Evolutionary conservation across 164 flowering plant genomes (phyloP).

Genomic region (Macadamia integrifolia): DNA sequence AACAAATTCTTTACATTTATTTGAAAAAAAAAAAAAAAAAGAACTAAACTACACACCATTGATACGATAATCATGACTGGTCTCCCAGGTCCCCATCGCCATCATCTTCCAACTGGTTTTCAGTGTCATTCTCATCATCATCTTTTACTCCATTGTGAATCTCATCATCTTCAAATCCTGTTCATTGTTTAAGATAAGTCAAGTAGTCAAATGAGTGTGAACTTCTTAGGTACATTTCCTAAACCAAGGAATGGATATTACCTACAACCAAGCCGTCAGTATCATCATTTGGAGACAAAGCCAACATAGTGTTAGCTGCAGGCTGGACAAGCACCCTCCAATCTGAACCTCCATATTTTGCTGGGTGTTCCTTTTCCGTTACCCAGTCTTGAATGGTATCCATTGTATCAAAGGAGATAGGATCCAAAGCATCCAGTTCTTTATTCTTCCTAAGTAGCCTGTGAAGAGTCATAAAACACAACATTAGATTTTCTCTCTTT

Average conservation of each 20-base stretch:
- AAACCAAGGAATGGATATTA: conserved; percentile 16
- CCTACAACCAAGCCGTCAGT: conserved; percentile 45
- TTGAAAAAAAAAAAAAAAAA: not conserved
- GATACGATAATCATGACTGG: not conserved
- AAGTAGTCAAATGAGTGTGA: not conserved
- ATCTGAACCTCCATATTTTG: conserved; percentile 34
- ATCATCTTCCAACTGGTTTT: not conserved
- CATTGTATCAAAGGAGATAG: conserved; percentile 42
- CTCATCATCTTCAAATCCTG: conserved; percentile 67
- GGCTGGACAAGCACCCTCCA: conserved; percentile 58
- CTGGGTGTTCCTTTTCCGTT: conserved; percentile 32
- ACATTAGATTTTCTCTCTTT: not conserved
- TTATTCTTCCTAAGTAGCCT: conserved; percentile 25
- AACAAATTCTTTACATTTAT: not conserved
- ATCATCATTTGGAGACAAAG: conserved; percentile 36
- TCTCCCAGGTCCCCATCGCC: not conserved
- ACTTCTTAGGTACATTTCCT: not conserved
- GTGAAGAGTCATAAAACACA: conserved; percentile 10
- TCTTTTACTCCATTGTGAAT: conserved; percentile 34
- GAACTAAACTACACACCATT: not conserved
- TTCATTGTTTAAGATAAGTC: not conserved
- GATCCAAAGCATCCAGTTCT: conserved; percentile 39
- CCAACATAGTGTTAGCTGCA: conserved; percentile 20
- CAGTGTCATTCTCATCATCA: not conserved
- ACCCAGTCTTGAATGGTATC: conserved; percentile 58